phyloP scores from a whole-genome alignment of 495 filamentous ascomycete genomes.

The Letharia columbiana region DNA sequence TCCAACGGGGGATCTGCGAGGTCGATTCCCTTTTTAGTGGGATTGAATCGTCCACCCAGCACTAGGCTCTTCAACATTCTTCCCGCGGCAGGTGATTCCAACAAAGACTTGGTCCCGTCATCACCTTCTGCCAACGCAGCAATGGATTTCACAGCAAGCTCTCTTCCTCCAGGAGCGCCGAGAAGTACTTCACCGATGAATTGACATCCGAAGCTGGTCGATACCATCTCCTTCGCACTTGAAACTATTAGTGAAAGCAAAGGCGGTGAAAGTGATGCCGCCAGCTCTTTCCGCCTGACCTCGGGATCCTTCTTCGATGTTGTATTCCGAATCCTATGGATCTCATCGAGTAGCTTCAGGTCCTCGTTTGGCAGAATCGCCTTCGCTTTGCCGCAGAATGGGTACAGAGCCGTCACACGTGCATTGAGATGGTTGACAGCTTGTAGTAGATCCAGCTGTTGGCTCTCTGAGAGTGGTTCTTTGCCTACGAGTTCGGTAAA shows the following conservation, averaged over 20 bases:
- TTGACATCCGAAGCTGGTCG: slow-evolving; percentile 75
- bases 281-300: slow-evolving; percentile 64
- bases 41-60: slow-evolving; percentile 76
- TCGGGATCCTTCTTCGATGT: slow-evolving; percentile 88
- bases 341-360: slow-evolving; percentile 56
- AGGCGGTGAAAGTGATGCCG: slow-evolving; percentile 52
- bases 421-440: slow-evolving; percentile 61
- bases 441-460: slow-evolving; percentile 47
- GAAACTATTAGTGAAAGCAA: slow-evolving; percentile 63
- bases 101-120: slow-evolving; percentile 37
- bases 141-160: slow-evolving; percentile 57
- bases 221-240: slow-evolving; percentile 55
- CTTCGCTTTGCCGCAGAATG: slow-evolving; percentile 62
- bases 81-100: slow-evolving; percentile 56
- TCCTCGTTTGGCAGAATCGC: slow-evolving; percentile 58
- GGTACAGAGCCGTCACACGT: slow-evolving; percentile 73
- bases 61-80: slow-evolving; percentile 85
- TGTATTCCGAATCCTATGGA: slow-evolving; percentile 63
- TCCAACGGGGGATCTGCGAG: slow-evolving; percentile 65
- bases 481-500: slow-evolving; percentile 74
- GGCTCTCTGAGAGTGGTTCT: slow-evolving; percentile 34
- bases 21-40: slow-evolving; percentile 54
- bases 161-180: slow-evolving; percentile 64
- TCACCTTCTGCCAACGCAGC: slow-evolving; percentile 59
- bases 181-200: slow-evolving; percentile 77